phyloP scores from a whole-genome alignment of 768 basidiomycete species.

The Cantharellus cinnabarinus region DNA sequence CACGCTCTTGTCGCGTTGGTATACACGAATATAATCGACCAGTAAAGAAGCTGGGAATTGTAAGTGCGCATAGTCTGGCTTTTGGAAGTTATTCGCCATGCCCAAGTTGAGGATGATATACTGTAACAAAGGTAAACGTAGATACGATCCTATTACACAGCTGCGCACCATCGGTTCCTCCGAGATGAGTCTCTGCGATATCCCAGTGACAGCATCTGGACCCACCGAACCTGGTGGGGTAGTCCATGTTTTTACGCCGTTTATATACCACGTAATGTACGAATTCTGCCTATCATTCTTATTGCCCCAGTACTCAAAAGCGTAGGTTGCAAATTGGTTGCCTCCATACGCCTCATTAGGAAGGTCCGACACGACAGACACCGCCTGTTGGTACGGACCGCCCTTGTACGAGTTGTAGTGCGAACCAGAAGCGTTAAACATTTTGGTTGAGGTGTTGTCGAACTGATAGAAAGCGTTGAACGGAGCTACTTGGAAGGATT shows the following conservation, averaged over 20 bases:
- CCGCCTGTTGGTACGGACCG: constrained; percentile 40
- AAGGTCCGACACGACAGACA: constrained; percentile 40
- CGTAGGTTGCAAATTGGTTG: constrained; percentile 35
- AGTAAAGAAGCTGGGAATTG: constrained; percentile 63
- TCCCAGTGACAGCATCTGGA: constrained; percentile 33
- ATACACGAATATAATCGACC: constrained; percentile 78
- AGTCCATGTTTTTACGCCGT: constrained; percentile 50
- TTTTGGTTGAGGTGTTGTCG: constrained; percentile 27
- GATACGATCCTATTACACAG: not conserved
- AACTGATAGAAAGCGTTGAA: constrained; percentile 53
- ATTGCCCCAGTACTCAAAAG: constrained; percentile 65
- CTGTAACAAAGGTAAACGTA: constrained; percentile 18
- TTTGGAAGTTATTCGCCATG: constrained; percentile 57
- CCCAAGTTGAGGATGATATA: constrained; percentile 75
- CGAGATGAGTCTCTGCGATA: constrained; percentile 48
- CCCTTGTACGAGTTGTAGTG: constrained; percentile 35
- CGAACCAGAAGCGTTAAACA: constrained; percentile 34
- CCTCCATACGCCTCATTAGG: constrained; percentile 36
- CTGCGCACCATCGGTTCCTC: constrained; percentile 81
- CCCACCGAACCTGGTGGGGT: constrained; percentile 45
- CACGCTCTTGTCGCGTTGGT: constrained; percentile 53
- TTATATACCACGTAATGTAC: constrained; percentile 68
- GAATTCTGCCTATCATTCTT: constrained; percentile 43
- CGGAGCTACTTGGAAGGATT: constrained; percentile 63
- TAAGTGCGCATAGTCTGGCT: constrained; percentile 48